Evolutionary conservation across 1,284 basidiomycete species (phyloP).

Genomic region (Microbotryum scabiosae): DNA sequence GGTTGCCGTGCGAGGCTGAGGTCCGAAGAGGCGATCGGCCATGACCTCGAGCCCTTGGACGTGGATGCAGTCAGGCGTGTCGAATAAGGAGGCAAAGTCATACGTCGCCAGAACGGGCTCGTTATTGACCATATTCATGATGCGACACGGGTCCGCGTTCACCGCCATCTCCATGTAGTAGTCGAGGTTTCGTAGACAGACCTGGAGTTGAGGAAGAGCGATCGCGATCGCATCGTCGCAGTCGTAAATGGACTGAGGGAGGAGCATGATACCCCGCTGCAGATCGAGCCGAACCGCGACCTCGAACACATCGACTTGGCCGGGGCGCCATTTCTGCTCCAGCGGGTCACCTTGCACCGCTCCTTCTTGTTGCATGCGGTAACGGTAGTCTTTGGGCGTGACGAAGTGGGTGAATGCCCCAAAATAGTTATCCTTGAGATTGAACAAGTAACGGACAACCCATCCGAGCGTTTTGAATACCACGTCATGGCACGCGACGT

Average conservation of each 20-base stretch:
- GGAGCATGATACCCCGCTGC: conserved; percentile 51
- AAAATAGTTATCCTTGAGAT: conserved; percentile 81
- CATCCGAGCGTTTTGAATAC: conserved; percentile 70
- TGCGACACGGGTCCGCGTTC: conserved; percentile 50
- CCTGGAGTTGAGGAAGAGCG: conserved; percentile 57
- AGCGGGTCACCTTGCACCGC: conserved; percentile 65
- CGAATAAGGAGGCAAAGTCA: neutral
- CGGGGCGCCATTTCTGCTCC: conserved; percentile 63
- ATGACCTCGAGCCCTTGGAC: conserved; percentile 58
- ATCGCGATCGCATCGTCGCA: conserved; percentile 53
- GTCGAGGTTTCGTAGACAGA: conserved; percentile 69
- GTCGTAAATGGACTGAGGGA: conserved; percentile 66
- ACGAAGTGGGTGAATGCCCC: conserved; percentile 84
- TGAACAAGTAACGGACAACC: conserved; percentile 77
- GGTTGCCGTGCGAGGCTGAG: conserved; percentile 68
- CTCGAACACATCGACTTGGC: conserved; percentile 70
- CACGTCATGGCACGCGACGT: conserved; percentile 51
- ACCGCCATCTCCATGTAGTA: conserved; percentile 80
- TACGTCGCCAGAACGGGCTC: conserved; percentile 1
- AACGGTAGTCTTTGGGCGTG: conserved; percentile 72
- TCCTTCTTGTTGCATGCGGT: conserved; percentile 47
- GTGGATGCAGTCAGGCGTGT: conserved; percentile 2
- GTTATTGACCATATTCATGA: conserved; percentile 14
- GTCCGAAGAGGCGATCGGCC: conserved; percentile 77
- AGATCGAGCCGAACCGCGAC: conserved; percentile 56